Conservation (phyloP, 225 moss, liverwort and hornwort species). For the Antitrichia curtipendula region DNA sequence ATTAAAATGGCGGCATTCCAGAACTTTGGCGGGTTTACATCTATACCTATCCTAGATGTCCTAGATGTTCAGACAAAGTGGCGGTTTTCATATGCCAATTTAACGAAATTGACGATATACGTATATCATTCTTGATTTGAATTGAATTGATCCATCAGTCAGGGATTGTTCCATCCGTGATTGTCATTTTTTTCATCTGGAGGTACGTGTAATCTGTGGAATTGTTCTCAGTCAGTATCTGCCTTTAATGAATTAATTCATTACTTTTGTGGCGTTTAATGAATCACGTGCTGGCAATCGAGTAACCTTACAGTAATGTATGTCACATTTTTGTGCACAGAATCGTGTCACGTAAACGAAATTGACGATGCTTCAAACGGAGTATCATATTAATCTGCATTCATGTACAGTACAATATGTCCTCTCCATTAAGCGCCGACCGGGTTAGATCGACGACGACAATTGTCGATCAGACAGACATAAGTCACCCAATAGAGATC, state of each 20-base stretch:
- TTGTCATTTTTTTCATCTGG: background rate
- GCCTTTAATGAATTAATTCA: too few relatives aligned
- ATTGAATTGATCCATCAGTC: background rate
- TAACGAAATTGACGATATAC: too few relatives aligned
- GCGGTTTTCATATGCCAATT: too few relatives aligned
- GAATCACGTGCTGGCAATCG: background rate
- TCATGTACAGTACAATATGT: background rate
- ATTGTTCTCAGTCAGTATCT: background rate
- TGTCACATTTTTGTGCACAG: background rate
- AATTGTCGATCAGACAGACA: too few relatives aligned
- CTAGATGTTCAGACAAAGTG: too few relatives aligned
- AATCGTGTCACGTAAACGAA: background rate
- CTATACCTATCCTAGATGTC: too few relatives aligned
- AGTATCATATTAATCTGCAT: background rate
- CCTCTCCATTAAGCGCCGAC: background rate
- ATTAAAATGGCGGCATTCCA: too few relatives aligned
- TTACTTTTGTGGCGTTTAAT: background rate
- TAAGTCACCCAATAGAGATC: too few relatives aligned
- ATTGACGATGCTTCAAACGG: background rate
- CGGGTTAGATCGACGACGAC: too few relatives aligned
- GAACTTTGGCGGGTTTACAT: too few relatives aligned
- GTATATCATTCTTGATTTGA: background rate
- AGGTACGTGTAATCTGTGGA: background rate
- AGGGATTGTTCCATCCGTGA: background rate
- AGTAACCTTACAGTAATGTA: background rate